phyloP scores from a whole-genome alignment of 345 rosid genomes.

The Corchorus olitorius region DNA sequence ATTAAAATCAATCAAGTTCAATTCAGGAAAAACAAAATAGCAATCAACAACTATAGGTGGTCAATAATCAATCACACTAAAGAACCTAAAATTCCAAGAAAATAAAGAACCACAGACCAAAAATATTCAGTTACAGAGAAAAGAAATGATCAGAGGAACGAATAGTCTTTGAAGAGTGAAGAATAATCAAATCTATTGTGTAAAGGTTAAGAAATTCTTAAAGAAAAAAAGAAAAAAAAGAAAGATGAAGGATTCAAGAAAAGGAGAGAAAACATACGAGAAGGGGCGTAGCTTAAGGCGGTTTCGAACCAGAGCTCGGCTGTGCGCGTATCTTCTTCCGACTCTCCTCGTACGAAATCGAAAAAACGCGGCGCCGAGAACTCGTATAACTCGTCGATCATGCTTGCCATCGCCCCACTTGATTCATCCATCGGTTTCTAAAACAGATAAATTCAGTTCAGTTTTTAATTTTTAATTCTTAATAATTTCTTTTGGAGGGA shows the following conservation, averaged over 20 bases:
- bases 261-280: slow-evolving; percentile 74
- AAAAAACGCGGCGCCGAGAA: slow-evolving; percentile 88
- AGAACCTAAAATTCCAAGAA: slow-evolving; percentile 6
- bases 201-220: background rate
- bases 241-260: slow-evolving; percentile 21
- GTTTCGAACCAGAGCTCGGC: slow-evolving; percentile 92
- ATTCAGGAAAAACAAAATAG: background rate
- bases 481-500: background rate
- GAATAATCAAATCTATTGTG: background rate
- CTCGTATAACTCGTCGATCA: slow-evolving; percentile 78
- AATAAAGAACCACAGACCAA: background rate
- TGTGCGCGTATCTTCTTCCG: slow-evolving; percentile 56
- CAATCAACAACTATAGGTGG: background rate
- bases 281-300: slow-evolving; percentile 78
- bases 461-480: too few relatives aligned
- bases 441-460: background rate
- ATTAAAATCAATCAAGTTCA: background rate
- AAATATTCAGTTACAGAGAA: background rate
- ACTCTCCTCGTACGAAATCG: slow-evolving; percentile 75
- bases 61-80: background rate
- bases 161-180: background rate
- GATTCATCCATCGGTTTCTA: background rate
- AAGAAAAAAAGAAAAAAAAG: background rate
- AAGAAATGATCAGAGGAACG: background rate
- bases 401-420: slow-evolving; percentile 17